Evolutionary conservation across 768 basidiomycete species (phyloP).

Genomic region (Dioszegia hungarica): DNA sequence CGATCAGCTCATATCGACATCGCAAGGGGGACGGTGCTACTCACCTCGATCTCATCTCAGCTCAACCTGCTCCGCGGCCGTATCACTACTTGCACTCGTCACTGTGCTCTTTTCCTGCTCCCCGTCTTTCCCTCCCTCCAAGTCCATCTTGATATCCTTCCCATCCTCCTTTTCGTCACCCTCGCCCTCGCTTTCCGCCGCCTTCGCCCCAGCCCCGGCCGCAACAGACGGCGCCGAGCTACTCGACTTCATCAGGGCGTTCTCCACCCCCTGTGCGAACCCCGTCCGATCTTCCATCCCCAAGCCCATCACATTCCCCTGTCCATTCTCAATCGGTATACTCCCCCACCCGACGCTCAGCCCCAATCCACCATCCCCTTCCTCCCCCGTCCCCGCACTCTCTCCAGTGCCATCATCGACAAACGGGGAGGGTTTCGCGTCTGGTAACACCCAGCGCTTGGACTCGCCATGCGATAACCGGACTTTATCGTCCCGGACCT

Average conservation of each 20-base stretch:
- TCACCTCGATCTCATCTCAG: constrained; percentile 6
- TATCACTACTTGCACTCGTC: constrained; percentile 16
- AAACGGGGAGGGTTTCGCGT: constrained; percentile 52
- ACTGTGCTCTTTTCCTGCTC: constrained; percentile 7
- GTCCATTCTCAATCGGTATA: constrained; percentile 2
- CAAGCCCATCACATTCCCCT: neutral
- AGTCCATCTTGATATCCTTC: neutral
- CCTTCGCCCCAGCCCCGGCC: neutral
- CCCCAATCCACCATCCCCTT: neutral
- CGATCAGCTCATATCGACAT: too few relatives aligned
- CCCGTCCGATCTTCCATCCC: neutral
- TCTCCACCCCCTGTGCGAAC: constrained; percentile 24
- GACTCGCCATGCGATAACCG: constrained; percentile 62
- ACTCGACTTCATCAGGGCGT: constrained; percentile 32
- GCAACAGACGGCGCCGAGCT: neutral
- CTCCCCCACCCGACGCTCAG: neutral
- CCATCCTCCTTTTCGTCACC: constrained; percentile 12
- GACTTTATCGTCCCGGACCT: constrained; percentile 62
- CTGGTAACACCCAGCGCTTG: constrained; percentile 62
- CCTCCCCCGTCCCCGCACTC: neutral
- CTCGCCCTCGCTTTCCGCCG: constrained; percentile 1
- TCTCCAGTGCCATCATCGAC: neutral
- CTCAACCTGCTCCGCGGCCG: constrained; percentile 10
- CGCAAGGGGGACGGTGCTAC: too few relatives aligned
- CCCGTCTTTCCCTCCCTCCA: neutral